Base-by-base conservation (phyloP, 768 basidiomycete species). In the Collybiopsis confluens region DNA sequence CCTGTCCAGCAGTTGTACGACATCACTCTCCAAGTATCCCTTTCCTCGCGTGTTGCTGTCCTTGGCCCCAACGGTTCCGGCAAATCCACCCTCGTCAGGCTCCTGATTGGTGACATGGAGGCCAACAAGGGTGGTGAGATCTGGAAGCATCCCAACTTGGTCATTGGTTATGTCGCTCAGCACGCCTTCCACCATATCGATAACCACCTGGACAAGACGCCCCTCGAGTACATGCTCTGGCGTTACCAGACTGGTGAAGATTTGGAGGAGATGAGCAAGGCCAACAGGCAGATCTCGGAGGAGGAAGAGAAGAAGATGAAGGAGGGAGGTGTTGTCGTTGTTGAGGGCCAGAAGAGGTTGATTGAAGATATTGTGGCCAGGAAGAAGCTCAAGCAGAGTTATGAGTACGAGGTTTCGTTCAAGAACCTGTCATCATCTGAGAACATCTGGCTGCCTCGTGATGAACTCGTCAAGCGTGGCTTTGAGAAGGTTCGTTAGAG, bases 161-260 rank as follows among this genome's bases (percentile, higher is more conserved):
- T 98, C 75, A 96, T 98, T 59, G 95, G 95, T 66, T 98, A 98
- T 76, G 95, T 98, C 61, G 95, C 95, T 38, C 95, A 98, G 74
- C 95, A 98, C 73, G 95, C 95, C 57, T 98, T 98, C 94, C 95
- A 98, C 80, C 95, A 98, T 72, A 98, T 98, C 67, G 95, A 98
- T 70, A 76, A 92, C 71, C 95, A 98, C 68, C 90, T 98, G 68
- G 95, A 98, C 82, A 96, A 94, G 82, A 98, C 95, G 13, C 92
- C 95, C 46, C 86, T 98, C 63, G 95, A 98, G 77, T 98, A 98
- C 82, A 93, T 98, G 92, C 77, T 98, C 61, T 98, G 95, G 95
- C 94, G 95, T 75, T 98, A 97, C 85, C 95, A 98, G 82, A 98
- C 95, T 55, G 95, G 95, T 71, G 95, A 98, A 73, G 95, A 98